Evolutionary conservation across 148 eudicot genomes (phyloP).

Genomic region (Diospyros kaki): DNA sequence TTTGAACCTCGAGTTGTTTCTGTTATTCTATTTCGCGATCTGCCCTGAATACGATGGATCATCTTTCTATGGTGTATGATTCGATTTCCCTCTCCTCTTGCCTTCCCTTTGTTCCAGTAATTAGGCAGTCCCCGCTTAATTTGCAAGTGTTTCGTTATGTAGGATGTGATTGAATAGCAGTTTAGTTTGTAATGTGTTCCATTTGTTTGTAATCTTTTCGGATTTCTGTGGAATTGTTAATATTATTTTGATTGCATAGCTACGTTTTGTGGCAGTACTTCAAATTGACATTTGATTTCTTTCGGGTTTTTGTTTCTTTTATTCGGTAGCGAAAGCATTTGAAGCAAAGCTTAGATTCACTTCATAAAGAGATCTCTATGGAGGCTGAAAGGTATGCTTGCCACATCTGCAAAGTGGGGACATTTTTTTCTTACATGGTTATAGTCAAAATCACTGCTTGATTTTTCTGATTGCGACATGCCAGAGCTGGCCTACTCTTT

Average conservation of each 20-base stretch:
- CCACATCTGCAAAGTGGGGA: background rate
- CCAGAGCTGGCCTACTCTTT: background rate
- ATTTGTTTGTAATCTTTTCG: background rate
- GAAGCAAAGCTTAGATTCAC: background rate
- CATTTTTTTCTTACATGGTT: background rate
- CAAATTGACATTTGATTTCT: background rate
- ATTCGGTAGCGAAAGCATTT: background rate
- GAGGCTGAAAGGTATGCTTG: constrained; percentile 25
- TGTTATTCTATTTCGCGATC: too few relatives aligned
- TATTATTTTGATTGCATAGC: background rate
- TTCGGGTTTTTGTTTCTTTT: background rate
- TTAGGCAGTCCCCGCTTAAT: background rate
- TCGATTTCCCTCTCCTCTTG: background rate
- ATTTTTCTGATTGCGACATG: background rate
- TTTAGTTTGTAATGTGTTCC: background rate
- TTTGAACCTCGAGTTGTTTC: too few relatives aligned
- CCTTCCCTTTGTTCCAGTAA: background rate
- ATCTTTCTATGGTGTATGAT: too few relatives aligned
- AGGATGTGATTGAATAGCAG: background rate
- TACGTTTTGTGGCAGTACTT: too few relatives aligned
- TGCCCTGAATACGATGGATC: too few relatives aligned
- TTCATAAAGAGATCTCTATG: constrained; percentile 13
- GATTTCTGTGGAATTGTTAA: background rate
- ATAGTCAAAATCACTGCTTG: background rate
- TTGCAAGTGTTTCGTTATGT: background rate